phyloP scores from a whole-genome alignment of 2,329 filamentous ascomycete species.

The Sporothrix pallida region DNA sequence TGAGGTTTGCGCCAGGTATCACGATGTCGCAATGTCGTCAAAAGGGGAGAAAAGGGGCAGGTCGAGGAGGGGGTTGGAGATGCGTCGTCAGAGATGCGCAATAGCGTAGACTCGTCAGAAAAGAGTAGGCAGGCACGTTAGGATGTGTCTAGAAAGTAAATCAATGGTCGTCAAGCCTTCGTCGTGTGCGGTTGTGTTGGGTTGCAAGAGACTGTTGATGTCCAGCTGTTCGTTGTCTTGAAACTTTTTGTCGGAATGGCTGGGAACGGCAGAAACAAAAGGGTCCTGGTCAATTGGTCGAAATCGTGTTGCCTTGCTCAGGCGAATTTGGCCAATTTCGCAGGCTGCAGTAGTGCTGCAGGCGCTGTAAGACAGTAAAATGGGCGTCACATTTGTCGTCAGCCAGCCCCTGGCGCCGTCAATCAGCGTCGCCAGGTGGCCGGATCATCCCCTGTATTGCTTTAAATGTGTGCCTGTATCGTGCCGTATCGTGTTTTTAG shows the following conservation, averaged over 20 bases:
- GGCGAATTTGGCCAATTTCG: not conserved
- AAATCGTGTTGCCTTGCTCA: not conserved
- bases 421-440: constrained; percentile 18
- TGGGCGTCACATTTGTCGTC: not conserved
- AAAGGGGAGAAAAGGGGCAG: constrained; percentile 8
- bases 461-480: not conserved
- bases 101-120: not conserved
- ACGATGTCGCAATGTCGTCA: constrained; percentile 19
- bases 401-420: not conserved
- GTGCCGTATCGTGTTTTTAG: not conserved
- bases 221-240: not conserved
- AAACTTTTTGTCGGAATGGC: constrained; percentile 16
- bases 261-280: not conserved
- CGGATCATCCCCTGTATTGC: constrained; percentile 17
- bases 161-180: not conserved
- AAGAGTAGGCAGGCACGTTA: not conserved
- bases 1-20: not conserved
- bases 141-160: not conserved
- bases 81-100: not conserved
- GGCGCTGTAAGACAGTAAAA: not conserved
- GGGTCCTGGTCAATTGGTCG: too few species aligned
- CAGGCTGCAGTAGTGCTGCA: not conserved
- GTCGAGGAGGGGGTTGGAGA: not conserved
- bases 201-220: too few species aligned
- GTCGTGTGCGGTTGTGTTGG: too few species aligned